Evolutionary conservation across 2,329 filamentous ascomycete genomes (phyloP).

Genomic region (Bipolaris sorokiniana): DNA sequence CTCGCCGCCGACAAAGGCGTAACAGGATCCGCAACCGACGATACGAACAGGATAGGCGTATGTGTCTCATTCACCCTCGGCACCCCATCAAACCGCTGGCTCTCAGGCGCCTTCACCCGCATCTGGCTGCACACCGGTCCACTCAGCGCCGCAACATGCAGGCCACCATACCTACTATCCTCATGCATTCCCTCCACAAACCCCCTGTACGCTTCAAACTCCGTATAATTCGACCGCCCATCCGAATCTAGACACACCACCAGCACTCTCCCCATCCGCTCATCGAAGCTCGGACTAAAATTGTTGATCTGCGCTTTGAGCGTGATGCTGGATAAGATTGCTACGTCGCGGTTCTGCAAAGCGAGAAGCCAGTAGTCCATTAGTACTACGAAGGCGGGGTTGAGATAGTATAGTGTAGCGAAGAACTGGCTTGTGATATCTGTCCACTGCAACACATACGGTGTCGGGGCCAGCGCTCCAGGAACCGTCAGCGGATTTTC

Average conservation of each 20-base stretch:
- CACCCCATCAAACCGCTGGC: conserved; percentile 25
- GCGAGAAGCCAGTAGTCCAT: background rate
- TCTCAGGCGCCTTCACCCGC: conserved; percentile 22
- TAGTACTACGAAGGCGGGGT: background rate
- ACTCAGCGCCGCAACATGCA: conserved; percentile 8
- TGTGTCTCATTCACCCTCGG: conserved; percentile 10
- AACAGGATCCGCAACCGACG: conserved; percentile 57
- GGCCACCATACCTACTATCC: conserved; percentile 14
- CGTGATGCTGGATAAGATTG: background rate
- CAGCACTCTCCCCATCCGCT: background rate
- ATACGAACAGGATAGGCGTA: conserved; percentile 22
- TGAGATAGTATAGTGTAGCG: background rate
- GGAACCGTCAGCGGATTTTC: background rate
- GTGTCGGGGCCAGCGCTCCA: background rate
- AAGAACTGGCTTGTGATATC: background rate
- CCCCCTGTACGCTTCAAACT: background rate
- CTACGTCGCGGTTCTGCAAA: conserved; percentile 13
- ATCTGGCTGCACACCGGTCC: conserved; percentile 23
- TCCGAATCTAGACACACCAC: background rate
- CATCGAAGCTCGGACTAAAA: background rate
- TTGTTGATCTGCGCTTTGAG: conserved; percentile 10
- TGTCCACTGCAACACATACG: background rate
- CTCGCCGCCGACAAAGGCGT: conserved; percentile 56
- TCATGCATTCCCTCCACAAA: conserved; percentile 7
- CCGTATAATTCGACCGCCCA: background rate